phyloP scores from a whole-genome alignment of 1,284 basidiomycete genomes.

The Ceratobasidium sp. region DNA sequence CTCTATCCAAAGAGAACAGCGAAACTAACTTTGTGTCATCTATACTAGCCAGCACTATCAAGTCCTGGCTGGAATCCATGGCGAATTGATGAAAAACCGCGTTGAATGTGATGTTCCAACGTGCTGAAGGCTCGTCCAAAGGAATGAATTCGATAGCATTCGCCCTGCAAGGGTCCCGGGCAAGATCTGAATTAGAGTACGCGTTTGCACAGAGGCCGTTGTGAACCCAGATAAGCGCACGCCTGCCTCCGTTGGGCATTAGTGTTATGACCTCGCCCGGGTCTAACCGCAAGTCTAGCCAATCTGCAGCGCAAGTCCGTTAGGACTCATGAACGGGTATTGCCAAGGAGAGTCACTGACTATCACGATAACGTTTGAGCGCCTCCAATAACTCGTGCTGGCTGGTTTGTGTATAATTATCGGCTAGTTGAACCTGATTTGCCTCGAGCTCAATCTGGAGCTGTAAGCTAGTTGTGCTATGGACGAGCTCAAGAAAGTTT shows the following conservation, averaged over 20 bases:
- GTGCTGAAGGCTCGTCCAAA: background rate
- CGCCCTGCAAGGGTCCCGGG: background rate
- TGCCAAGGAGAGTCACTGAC: background rate
- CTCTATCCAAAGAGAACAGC: background rate
- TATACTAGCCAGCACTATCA: slow-evolving; percentile 2
- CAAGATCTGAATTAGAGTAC: background rate
- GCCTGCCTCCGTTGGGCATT: background rate
- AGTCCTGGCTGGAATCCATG: background rate
- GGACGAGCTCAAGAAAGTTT: background rate
- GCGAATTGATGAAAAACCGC: background rate
- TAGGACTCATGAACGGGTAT: too few relatives aligned
- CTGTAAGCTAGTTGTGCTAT: background rate
- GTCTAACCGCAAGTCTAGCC: slow-evolving; percentile 6
- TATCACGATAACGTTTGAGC: background rate
- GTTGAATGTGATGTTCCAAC: slow-evolving; percentile 2
- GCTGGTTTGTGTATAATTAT: background rate
- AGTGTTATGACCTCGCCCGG: background rate
- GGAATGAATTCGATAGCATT: slow-evolving; percentile 15
- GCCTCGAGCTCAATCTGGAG: slow-evolving; percentile 5
- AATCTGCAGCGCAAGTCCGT: background rate
- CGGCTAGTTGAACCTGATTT: background rate
- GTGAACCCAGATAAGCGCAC: background rate
- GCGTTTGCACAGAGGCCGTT: background rate
- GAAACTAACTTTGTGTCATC: background rate
- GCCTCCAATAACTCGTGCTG: background rate